Percentiles rank a stretch among this genome's conserved stretches.
Evolutionary conservation across 768 basidiomycete species (phyloP).

Genomic region (Phylloporus rhodoxanthus): DNA sequence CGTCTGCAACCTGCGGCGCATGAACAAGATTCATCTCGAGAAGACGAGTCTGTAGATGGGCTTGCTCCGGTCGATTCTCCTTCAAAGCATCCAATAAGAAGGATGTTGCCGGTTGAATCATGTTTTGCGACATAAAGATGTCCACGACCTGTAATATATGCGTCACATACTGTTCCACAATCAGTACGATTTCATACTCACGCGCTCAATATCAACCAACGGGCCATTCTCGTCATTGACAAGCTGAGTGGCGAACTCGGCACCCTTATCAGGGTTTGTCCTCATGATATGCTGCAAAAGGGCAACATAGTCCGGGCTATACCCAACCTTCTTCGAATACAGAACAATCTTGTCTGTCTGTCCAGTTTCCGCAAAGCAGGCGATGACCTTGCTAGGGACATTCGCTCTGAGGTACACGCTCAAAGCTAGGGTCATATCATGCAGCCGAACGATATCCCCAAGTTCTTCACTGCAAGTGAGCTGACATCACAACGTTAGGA

Average conservation of each 20-base stretch:
- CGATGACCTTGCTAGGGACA: conserved; percentile 96
- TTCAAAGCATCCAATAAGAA: conserved; percentile 97
- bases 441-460: conserved; percentile 89
- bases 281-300: conserved; percentile 96
- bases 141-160: conserved; percentile 70
- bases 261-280: conserved; percentile 93
- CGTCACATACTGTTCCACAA: background rate
- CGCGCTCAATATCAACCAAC: conserved; percentile 88
- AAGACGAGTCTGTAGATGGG: conserved; percentile 89
- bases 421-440: conserved; percentile 95
- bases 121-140: conserved; percentile 99
- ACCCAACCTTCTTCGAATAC: conserved; percentile 95
- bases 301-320: conserved; percentile 86
- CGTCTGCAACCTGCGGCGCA: conserved; percentile 98
- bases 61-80: conserved; percentile 97
- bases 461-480: conserved; percentile 98
- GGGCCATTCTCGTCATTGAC: conserved; percentile 92
- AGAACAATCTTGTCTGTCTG: conserved; percentile 98
- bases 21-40: conserved; percentile 97
- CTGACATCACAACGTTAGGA: conserved; percentile 36
- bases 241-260: conserved; percentile 93
- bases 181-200: conserved; percentile 28
- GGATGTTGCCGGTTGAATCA: conserved; percentile 98
- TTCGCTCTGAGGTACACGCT: conserved; percentile 97
- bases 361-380: conserved; percentile 98